phyloP scores from a whole-genome alignment of 2,329 filamentous ascomycete species.

The Phyllosticta ampelicida region DNA sequence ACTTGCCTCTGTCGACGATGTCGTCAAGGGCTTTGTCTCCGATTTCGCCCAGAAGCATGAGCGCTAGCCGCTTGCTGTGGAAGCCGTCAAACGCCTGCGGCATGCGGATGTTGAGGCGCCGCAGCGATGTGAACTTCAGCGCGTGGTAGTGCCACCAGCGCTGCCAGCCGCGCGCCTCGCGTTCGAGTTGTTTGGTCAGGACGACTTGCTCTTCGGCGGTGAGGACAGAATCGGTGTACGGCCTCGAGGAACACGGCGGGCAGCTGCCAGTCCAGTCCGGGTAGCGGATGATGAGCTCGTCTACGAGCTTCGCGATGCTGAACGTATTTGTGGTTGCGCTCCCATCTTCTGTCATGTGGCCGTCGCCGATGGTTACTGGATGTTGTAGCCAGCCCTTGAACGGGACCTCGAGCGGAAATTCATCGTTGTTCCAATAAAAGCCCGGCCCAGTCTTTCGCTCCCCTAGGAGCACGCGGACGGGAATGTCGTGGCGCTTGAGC shows the following conservation, averaged over 20 bases:
- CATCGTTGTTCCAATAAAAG: not conserved
- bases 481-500: not conserved
- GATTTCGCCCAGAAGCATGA: not conserved
- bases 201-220: not conserved
- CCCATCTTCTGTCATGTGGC: not conserved
- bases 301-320: not conserved
- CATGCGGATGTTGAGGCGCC: slow-evolving; percentile 3
- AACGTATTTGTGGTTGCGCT: not conserved
- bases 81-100: not conserved
- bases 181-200: not conserved
- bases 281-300: slow-evolving; percentile 1
- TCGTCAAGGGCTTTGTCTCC: not conserved
- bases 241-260: not conserved
- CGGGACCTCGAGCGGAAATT: not conserved
- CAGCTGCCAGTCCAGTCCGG: not conserved
- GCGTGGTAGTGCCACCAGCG: not conserved
- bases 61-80: not conserved
- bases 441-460: not conserved
- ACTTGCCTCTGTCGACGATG: not conserved
- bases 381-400: not conserved
- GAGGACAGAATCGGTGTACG: not conserved
- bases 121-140: not conserved
- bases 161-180: slow-evolving; percentile 7
- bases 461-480: slow-evolving; percentile 2
- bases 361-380: not conserved